Evolutionary conservation across 1,284 basidiomycete species (phyloP).

Genomic region (Retiboletus flavoniger): DNA sequence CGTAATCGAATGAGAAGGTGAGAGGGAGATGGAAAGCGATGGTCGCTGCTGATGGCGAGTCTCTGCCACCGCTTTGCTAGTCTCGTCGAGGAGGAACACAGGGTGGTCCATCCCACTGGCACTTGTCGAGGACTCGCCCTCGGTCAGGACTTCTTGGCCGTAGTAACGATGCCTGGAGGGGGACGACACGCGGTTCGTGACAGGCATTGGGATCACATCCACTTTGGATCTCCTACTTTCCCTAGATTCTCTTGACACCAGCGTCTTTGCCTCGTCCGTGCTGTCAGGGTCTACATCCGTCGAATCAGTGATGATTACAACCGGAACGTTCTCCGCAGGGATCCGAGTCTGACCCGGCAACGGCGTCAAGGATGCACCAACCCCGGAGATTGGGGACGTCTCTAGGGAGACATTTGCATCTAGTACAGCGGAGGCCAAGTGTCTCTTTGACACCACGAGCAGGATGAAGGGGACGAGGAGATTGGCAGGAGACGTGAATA

Average conservation of each 20-base stretch:
- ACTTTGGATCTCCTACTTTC: not conserved
- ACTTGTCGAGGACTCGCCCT: conserved; percentile 5
- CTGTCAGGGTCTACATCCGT: not conserved
- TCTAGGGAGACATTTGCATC: conserved; percentile 12
- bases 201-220: conserved; percentile 17
- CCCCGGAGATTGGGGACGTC: not conserved
- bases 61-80: not conserved
- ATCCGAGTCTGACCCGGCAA: not conserved
- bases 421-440: conserved; percentile 21
- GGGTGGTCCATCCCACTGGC: not conserved
- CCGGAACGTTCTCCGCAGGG: conserved; percentile 15
- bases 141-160: conserved; percentile 10
- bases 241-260: conserved; percentile 3
- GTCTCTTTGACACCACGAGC: conserved; percentile 22
- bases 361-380: not conserved
- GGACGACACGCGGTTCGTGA: conserved; percentile 23
- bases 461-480: conserved; percentile 26
- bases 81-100: not conserved
- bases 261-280: conserved; percentile 9
- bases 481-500: conserved; percentile 25
- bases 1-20: conserved; percentile 14
- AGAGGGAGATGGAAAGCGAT: conserved; percentile 17
- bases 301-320: conserved; percentile 22
- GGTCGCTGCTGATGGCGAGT: conserved; percentile 11
- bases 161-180: conserved; percentile 24